A percentile compares a stretch with the other conserved stretches of the same genome.
phyloP scores from a whole-genome alignment of 2,329 filamentous ascomycete species.

The Clarireedia paspali region DNA sequence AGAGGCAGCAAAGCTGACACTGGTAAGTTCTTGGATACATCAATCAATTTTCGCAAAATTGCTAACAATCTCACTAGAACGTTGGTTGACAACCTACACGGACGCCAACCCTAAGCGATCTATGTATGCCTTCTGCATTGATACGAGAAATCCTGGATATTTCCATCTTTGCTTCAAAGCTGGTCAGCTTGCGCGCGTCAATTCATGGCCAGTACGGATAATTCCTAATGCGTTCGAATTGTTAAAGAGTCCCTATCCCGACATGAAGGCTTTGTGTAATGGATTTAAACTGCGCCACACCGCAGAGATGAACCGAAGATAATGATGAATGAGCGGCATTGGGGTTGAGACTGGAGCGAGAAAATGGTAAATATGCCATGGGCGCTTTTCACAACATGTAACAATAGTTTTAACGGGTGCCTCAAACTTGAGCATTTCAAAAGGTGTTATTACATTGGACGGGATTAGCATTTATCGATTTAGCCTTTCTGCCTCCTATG shows the following conservation, averaged over 20 bases:
- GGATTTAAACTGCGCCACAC: conserved; percentile 64
- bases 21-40: conserved; percentile 52
- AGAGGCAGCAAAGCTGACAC: conserved; percentile 70
- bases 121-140: conserved; percentile 92
- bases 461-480: not conserved
- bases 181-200: conserved; percentile 63
- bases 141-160: conserved; percentile 85
- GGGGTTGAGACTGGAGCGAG: not conserved
- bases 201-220: conserved; percentile 79
- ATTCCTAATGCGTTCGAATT: conserved; percentile 92
- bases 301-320: conserved; percentile 22
- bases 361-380: not conserved
- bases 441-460: not conserved
- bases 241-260: conserved; percentile 80
- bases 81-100: conserved; percentile 93
- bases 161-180: conserved; percentile 97
- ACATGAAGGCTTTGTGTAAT: conserved; percentile 93
- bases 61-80: conserved; percentile 47
- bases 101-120: conserved; percentile 91
- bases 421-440: not conserved
- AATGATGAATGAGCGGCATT: not conserved
- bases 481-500: not conserved
- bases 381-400: not conserved
- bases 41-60: not conserved
- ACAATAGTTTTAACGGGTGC: not conserved